phyloP scores from a whole-genome alignment of 495 filamentous ascomycete species.

The Articulospora tetracladia region DNA sequence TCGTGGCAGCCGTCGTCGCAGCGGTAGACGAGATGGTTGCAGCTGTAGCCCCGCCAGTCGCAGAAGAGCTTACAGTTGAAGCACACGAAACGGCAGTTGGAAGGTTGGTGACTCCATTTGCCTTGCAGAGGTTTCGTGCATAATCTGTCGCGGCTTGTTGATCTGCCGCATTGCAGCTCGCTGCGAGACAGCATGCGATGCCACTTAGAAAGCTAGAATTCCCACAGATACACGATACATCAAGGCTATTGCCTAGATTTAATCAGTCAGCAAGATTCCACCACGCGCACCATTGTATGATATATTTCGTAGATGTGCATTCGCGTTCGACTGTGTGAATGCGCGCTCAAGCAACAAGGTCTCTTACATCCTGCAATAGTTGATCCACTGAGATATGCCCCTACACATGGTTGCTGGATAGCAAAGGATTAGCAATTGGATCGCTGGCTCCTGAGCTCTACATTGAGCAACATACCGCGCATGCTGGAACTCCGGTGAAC shows the following conservation, averaged over 20 bases:
- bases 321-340: neutral
- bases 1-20: neutral
- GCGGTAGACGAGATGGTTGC: neutral
- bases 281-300: neutral
- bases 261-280: neutral
- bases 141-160: constrained; percentile 40
- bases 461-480: neutral
- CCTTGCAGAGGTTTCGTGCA: constrained; percentile 30
- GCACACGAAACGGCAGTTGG: constrained; percentile 26
- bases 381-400: neutral
- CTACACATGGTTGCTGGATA: constrained; percentile 4
- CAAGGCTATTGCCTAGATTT: constrained; percentile 43
- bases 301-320: neutral
- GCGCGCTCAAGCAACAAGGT: neutral
- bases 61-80: neutral
- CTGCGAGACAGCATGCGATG: constrained; percentile 65
- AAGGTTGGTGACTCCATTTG: constrained; percentile 31
- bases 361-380: constrained; percentile 1
- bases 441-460: neutral
- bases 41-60: neutral
- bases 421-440: neutral
- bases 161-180: constrained; percentile 48
- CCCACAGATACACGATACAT: constrained; percentile 67
- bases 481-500: neutral
- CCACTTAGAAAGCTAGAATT: constrained; percentile 51